Conservation (phyloP, 139 green algal species). For the Micractinium sp. region DNA sequence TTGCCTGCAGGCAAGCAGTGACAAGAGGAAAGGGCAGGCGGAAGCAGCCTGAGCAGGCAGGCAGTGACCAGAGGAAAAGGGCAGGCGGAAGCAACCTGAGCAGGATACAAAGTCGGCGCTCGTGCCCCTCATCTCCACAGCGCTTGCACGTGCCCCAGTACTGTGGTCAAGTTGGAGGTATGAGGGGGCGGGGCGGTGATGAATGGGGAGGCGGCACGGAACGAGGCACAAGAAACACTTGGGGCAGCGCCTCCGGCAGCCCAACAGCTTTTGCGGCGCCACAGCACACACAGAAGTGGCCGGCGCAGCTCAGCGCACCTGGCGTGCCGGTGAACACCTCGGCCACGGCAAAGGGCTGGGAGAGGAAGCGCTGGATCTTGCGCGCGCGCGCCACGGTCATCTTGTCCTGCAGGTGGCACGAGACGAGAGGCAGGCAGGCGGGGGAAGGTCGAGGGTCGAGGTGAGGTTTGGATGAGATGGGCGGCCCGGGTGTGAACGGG, state of each 20-base stretch:
- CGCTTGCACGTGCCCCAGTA: too few relatives aligned
- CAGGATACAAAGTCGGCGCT: too few relatives aligned
- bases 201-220: neutral
- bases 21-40: neutral
- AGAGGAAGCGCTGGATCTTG: conserved; percentile 99
- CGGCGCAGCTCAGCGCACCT: conserved; percentile 13
- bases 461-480: neutral
- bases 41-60: too few relatives aligned
- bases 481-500: neutral
- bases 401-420: conserved; percentile 86
- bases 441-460: neutral
- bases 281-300: neutral
- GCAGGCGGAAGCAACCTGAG: too few relatives aligned
- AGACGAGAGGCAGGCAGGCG: neutral
- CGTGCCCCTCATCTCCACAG: too few relatives aligned
- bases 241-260: neutral
- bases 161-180: too few relatives aligned
- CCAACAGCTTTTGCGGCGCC: too few relatives aligned
- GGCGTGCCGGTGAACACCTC: conserved; percentile 99
- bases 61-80: too few relatives aligned
- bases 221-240: neutral
- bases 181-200: too few relatives aligned
- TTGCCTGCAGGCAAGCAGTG: conserved; percentile 71
- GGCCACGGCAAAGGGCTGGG: conserved; percentile 98
- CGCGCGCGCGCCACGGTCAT: conserved; percentile 95